Evolutionary conservation across 2,329 filamentous ascomycete genomes (phyloP).

Genomic region (Paramyrothecium sp.): DNA sequence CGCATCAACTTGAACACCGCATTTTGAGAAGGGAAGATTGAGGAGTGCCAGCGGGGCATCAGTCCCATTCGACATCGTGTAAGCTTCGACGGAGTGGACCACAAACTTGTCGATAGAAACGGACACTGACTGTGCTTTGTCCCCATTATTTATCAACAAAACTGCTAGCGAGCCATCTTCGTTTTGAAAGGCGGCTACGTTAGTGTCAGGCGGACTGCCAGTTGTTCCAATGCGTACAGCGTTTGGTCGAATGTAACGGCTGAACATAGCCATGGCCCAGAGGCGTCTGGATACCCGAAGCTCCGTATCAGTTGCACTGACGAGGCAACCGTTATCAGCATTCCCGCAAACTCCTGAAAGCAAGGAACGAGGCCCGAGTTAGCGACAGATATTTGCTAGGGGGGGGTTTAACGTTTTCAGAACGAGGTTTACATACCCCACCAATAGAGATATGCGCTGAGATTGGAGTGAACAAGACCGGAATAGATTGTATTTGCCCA

Average conservation of each 20-base stretch:
- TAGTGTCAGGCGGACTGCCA: neutral
- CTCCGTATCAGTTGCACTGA: neutral
- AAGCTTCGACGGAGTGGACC: neutral
- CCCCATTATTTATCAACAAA: neutral
- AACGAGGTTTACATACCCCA: neutral
- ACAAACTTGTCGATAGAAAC: neutral
- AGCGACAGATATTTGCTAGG: no score
- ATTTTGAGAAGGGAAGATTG: no score
- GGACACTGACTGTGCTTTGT: neutral
- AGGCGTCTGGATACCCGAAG: neutral
- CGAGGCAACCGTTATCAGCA: neutral
- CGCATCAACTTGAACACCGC: no score
- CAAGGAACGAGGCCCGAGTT: neutral
- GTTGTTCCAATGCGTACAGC: neutral
- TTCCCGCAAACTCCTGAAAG: neutral
- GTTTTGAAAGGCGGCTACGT: neutral
- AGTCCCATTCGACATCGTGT: no score
- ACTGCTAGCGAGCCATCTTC: neutral
- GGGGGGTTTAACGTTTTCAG: no score
- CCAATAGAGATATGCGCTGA: neutral
- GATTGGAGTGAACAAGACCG: neutral
- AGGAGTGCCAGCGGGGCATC: no score
- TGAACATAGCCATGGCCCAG: neutral
- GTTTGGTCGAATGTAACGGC: neutral
- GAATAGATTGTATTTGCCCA: neutral